Base-by-base conservation (phyloP, 495 filamentous ascomycete genomes). In the Aspergillus panamensis region DNA sequence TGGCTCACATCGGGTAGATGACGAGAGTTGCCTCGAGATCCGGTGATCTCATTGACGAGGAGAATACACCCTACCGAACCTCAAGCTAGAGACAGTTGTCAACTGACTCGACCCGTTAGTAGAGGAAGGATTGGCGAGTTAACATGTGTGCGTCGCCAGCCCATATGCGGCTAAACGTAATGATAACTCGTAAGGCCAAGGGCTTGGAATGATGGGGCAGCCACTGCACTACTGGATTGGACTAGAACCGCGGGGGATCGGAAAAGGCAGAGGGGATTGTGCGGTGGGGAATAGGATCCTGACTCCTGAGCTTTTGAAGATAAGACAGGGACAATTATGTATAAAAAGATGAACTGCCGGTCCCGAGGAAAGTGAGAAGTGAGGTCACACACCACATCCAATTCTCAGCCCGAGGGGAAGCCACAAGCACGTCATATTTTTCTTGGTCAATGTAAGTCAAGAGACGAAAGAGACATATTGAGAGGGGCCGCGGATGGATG, bases 221-320 rank as follows among this genome's bases (percentile, higher is more conserved):
- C 19, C 6, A 30, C 8, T 9, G n/a, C n/a, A n/a, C n/a, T n/a
- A n/a, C n/a, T n/a, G n/a, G n/a, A 48, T 17, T 25, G 45, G 45
- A n/a, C 47, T 49, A 49, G 29, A 49, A 49, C 47, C 29, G 47
- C 47, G 47, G 47, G 47, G 47, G 47, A 49, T 49, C 47, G 21
- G 47, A 31, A 10, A 49, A 8, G 13, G 29, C 14, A 31, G 25
- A 29, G 10, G 20, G 8, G 20, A 49, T 29, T 30, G 47, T 49
- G 47, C 25, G 16, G 47, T 49, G 47, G 21, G 47, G 20, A 49
- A 31, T 6, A 47, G 43, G 25, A n/a, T n/a, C n/a, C n/a, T n/a
- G n/a, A n/a, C n/a, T n/a, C n/a, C n/a, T n/a, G n/a, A n/a, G 9
- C 3, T 10, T 10, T 8, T 20, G 16, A 9, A 20, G 42, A 45